A percentile compares a stretch with the other conserved stretches of the same genome.
Evolutionary conservation across 2,329 filamentous ascomycete genomes (phyloP).

Genomic region (Penicillium sp.): DNA sequence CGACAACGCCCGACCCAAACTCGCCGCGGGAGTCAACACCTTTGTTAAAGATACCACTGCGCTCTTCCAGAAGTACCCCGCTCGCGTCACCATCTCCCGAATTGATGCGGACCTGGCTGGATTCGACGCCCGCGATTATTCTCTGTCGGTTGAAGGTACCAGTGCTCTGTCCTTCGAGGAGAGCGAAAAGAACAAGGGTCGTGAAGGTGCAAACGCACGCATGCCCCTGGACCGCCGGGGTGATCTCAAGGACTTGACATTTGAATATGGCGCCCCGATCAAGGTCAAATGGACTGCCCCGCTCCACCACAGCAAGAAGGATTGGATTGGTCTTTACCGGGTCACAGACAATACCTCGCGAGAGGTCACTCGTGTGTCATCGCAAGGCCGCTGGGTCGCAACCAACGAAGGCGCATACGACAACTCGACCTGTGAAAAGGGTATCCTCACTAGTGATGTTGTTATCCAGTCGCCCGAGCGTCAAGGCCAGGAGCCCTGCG

Average conservation of each 20-base stretch:
- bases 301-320: slow-evolving; percentile 78
- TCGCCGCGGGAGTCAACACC: slow-evolving; percentile 80
- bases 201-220: slow-evolving; percentile 70
- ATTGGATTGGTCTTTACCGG: slow-evolving; percentile 97
- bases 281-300: slow-evolving; percentile 89
- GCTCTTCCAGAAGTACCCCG: slow-evolving; percentile 85
- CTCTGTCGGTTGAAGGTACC: slow-evolving; percentile 70
- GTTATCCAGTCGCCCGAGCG: slow-evolving; percentile 49
- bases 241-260: slow-evolving; percentile 70
- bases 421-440: slow-evolving; percentile 69
- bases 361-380: slow-evolving; percentile 78
- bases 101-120: slow-evolving; percentile 78
- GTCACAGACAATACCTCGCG: slow-evolving; percentile 89
- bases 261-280: slow-evolving; percentile 89
- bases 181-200: slow-evolving; percentile 64
- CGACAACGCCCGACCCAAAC: slow-evolving; percentile 78
- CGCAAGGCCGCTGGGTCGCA: slow-evolving; percentile 84
- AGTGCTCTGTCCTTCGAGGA: slow-evolving; percentile 53
- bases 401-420: slow-evolving; percentile 77
- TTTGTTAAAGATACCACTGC: slow-evolving; percentile 86
- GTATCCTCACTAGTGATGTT: slow-evolving; percentile 70
- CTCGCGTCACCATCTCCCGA: slow-evolving; percentile 77
- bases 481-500: slow-evolving; percentile 50
- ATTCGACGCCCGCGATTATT: slow-evolving; percentile 76
- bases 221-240: slow-evolving; percentile 61